Evolutionary conservation across 176 grass and related monocot species (phyloP).

Genomic region (Cenchrus americanus): DNA sequence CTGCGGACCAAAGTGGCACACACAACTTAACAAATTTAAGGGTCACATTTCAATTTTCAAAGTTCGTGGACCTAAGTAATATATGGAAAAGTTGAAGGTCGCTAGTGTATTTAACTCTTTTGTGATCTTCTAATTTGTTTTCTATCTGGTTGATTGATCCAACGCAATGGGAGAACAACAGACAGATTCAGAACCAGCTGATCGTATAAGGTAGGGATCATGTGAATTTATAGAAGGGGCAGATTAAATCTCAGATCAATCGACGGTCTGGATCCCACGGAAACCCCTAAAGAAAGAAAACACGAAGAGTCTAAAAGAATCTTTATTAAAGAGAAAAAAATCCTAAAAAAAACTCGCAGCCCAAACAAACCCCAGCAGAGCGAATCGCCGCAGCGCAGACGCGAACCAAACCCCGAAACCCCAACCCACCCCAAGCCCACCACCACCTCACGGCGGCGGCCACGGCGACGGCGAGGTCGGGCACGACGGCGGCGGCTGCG

Average conservation of each 20-base stretch:
- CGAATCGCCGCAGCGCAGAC: conserved; percentile 16
- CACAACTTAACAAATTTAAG: too few relatives aligned
- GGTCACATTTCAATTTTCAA: too few relatives aligned
- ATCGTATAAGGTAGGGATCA: neutral
- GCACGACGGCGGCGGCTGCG: conserved; percentile 6
- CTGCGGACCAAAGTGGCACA: too few relatives aligned
- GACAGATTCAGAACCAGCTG: neutral
- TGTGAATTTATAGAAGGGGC: neutral
- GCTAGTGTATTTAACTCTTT: too few relatives aligned
- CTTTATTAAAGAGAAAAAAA: too few relatives aligned
- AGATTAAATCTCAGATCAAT: neutral
- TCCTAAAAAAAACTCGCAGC: neutral
- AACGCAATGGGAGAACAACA: neutral
- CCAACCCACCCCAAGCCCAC: neutral
- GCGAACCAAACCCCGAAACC: conserved; percentile 7
- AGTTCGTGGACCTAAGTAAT: too few relatives aligned
- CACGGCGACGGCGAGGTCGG: neutral
- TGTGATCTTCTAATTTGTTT: too few relatives aligned
- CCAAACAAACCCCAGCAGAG: neutral
- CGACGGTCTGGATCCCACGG: neutral
- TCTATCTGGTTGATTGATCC: neutral
- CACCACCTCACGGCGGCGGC: conserved; percentile 6
- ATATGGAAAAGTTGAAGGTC: too few relatives aligned
- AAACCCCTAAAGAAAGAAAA: neutral
- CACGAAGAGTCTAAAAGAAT: too few relatives aligned